These are phyloP conservation scores for Pezicula neosporulosa DNA, from an alignment of 2,329 filamentous ascomycete genomes.

Conservation along the genomic window DNA sequence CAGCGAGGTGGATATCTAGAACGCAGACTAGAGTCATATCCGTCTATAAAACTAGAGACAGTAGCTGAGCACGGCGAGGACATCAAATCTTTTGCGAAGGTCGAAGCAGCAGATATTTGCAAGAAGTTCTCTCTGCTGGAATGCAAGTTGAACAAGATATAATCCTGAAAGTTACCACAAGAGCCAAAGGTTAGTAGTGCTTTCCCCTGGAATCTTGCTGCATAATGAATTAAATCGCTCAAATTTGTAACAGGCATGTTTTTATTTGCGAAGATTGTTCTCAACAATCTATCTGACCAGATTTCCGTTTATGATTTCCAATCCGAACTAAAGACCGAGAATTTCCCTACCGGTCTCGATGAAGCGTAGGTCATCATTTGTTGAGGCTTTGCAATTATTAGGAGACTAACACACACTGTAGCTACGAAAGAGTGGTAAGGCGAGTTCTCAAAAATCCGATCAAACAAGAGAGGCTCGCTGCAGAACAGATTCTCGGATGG, in stretches of 20 bases:
- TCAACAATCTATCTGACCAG: constrained; percentile 14
- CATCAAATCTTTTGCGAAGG: constrained; percentile 24
- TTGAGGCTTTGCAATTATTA: too few relatives aligned
- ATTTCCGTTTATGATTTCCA: neutral
- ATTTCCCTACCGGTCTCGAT: neutral
- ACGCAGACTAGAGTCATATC: constrained; percentile 21
- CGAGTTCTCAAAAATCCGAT: constrained; percentile 7
- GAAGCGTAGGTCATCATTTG: neutral
- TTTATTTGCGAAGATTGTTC: constrained; percentile 21
- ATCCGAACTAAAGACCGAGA: neutral
- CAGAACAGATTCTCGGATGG: constrained; percentile 32
- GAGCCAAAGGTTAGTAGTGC: constrained; percentile 24
- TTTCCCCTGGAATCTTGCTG: constrained; percentile 5
- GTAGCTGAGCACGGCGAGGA: constrained; percentile 26
- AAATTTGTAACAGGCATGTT: constrained; percentile 17
- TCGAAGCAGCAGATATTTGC: constrained; percentile 18
- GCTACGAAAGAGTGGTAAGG: constrained; percentile 8
- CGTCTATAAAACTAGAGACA: neutral
- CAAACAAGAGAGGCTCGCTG: constrained; percentile 1
- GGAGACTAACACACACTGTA: constrained; percentile 3
- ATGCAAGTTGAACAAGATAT: constrained; percentile 12
- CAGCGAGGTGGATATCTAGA: constrained; percentile 24
- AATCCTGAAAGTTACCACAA: constrained; percentile 12
- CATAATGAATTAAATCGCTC: constrained; percentile 1
- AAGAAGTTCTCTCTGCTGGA: constrained; percentile 20